These are phyloP conservation scores for Sergeia podlipaevii DNA, from an alignment of 208 protist species.

Conservation along the genomic window DNA sequence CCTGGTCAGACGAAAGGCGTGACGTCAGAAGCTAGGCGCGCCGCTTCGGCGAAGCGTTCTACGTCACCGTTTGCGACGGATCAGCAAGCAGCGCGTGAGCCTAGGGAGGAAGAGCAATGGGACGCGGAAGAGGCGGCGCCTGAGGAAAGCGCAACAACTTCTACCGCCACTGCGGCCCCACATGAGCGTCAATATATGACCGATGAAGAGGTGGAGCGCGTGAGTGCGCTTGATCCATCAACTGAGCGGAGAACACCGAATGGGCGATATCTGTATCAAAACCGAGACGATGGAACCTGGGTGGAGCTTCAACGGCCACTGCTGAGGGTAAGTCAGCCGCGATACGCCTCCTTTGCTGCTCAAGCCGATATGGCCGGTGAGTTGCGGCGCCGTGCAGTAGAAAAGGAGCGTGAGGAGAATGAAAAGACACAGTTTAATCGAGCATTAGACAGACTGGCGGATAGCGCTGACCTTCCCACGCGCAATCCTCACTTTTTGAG, in stretches of 20 bases:
- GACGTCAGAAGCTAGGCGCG: no score
- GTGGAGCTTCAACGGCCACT: slow-evolving; percentile 64
- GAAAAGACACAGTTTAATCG: slow-evolving; percentile 67
- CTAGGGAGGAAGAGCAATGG: not conserved
- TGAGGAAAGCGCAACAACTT: not conserved
- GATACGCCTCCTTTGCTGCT: slow-evolving; percentile 60
- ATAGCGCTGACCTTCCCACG: slow-evolving; percentile 67
- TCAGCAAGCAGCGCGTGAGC: slow-evolving; percentile 12
- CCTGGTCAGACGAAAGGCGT: not conserved
- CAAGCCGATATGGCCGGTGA: slow-evolving; percentile 60
- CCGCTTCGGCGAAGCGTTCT: not conserved
- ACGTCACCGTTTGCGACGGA: slow-evolving; percentile 31
- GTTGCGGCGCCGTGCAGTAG: slow-evolving; percentile 48
- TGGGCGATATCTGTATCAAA: slow-evolving; percentile 79
- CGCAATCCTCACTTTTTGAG: slow-evolving; percentile 37
- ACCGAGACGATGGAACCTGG: slow-evolving; percentile 71
- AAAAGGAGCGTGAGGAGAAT: slow-evolving; percentile 62
- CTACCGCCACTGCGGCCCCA: not conserved
- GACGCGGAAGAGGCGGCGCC: not conserved
- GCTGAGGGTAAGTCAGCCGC: slow-evolving; percentile 50
- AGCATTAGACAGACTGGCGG: slow-evolving; percentile 38
- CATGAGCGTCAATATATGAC: slow-evolving; percentile 18
- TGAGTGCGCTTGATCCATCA: slow-evolving; percentile 62
- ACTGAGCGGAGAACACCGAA: slow-evolving; percentile 62
- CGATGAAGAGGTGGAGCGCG: slow-evolving; percentile 59